Base-by-base conservation (phyloP, 331 rosid species). In the Spiraea crenata region DNA sequence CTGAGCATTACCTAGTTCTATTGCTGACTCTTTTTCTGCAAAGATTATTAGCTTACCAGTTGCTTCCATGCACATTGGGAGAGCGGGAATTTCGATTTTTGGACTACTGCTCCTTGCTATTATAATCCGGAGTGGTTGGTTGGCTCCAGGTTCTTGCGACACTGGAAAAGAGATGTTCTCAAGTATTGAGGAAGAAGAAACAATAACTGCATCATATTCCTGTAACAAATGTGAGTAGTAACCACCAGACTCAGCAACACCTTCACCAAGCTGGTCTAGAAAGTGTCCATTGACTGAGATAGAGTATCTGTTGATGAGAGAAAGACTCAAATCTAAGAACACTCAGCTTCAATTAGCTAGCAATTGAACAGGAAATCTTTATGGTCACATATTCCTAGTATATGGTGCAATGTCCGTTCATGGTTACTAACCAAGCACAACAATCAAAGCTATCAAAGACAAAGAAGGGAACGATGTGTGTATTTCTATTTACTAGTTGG, bases 131-230 rank as follows among this genome's bases (percentile, higher is more conserved):
- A 81, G 51, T 9, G 98, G 97, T 76, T 87, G 97, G 69, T 89
- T 89, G 59, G 92, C 89, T 79, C 97, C 95, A 68, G 82, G 77
- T 83, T 90, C 97, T 73, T 87, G 82, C 73, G 96, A 88, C 14
- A 75, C 35, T 47, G 82, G 89, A 49, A 82, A 9, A 17, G 82
- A 59, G 19, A 58, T 52, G 9, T 77, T 80, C 61, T 62, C 80
- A 9, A 34, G 15, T 42, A 88, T 74, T 64, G 84, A 62, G 70
- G 90, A 75, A 50, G 96, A 83, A 74, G 96, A 84, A 57, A 87
- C 67, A 74, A 90, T 20, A n/a, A 93, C 73, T 2, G 91, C 96
- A 65, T 87, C 90, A 80, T 87, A 82, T 65, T 90, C 95, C 70
- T 89, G 96, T 56, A 93, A 73, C 76, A 90, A 54, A 72, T 42